Evolutionary conservation across 2,329 filamentous ascomycete species (phyloP).

Genomic region (Penicillium concentricum): DNA sequence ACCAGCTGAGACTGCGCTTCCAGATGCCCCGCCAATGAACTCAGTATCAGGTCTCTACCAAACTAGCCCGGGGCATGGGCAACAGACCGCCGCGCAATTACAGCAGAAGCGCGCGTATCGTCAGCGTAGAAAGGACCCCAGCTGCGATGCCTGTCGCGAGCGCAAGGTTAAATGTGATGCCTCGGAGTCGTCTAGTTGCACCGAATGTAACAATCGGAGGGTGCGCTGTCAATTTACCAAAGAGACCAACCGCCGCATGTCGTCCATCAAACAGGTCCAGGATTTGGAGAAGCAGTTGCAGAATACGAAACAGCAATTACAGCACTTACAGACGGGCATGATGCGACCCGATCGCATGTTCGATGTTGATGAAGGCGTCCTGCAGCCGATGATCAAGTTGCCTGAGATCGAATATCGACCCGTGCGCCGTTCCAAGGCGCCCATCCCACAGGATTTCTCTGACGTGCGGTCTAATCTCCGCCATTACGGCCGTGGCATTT

Average conservation of each 20-base stretch:
- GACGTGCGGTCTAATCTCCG: constrained; percentile 71
- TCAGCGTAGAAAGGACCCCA: constrained; percentile 92
- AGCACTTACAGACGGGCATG: constrained; percentile 66
- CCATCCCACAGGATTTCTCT: constrained; percentile 66
- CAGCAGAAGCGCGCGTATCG: constrained; percentile 88
- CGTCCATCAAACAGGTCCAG: constrained; percentile 98
- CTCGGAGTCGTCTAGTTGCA: constrained; percentile 93
- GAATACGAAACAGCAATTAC: constrained; percentile 76
- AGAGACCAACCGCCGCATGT: constrained; percentile 97
- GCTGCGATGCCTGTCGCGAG: constrained; percentile 94
- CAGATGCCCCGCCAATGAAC: constrained; percentile 38
- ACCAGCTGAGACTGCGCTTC: constrained; percentile 39
- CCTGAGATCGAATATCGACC: constrained; percentile 67
- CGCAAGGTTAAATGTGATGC: constrained; percentile 84
- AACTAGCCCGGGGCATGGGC: constrained; percentile 44
- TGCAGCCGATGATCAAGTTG: constrained; percentile 55
- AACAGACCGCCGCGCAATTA: constrained; percentile 63
- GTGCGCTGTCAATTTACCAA: constrained; percentile 99
- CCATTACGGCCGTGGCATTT: constrained; percentile 72
- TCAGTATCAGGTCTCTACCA: constrained; percentile 35
- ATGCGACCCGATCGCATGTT: constrained; percentile 48
- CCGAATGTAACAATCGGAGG: constrained; percentile 92
- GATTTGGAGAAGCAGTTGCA: constrained; percentile 91
- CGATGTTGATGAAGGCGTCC: constrained; percentile 42
- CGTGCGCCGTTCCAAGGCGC: constrained; percentile 60